Evolutionary conservation across 2,329 filamentous ascomycete species (phyloP).

Genomic region (Delphinella strobiligena): DNA sequence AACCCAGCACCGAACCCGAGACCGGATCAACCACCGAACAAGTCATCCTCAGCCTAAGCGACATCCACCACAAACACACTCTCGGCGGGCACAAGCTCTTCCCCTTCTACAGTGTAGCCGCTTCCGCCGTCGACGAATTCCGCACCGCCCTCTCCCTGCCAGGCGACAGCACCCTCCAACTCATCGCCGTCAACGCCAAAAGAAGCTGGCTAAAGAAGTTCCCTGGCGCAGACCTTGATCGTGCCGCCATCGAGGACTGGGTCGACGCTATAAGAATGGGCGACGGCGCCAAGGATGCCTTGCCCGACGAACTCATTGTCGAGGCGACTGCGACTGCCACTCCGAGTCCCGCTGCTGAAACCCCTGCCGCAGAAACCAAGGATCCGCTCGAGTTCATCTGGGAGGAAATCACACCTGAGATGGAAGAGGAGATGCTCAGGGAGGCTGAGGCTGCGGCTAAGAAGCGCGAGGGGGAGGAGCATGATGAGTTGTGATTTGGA

Average conservation of each 20-base stretch:
- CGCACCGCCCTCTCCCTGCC: slow-evolving; percentile 51
- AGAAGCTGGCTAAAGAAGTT: slow-evolving; percentile 78
- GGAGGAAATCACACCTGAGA: not conserved
- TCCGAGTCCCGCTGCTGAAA: slow-evolving; percentile 3
- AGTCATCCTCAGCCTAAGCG: slow-evolving; percentile 50
- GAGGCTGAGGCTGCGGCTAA: not conserved
- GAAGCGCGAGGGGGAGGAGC: too few species aligned
- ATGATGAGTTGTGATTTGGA: not conserved
- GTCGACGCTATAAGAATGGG: slow-evolving; percentile 85
- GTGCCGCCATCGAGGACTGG: slow-evolving; percentile 61
- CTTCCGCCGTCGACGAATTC: slow-evolving; percentile 36
- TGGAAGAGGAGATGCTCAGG: not conserved
- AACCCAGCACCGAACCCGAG: slow-evolving; percentile 32
- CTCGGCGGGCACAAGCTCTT: slow-evolving; percentile 58
- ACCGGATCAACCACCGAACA: slow-evolving; percentile 31
- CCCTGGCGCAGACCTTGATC: slow-evolving; percentile 43
- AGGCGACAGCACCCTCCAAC: slow-evolving; percentile 44
- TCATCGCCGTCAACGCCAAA: slow-evolving; percentile 76
- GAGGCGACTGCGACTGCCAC: slow-evolving; percentile 1
- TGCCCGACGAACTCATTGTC: slow-evolving; percentile 40
- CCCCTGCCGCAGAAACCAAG: too few species aligned
- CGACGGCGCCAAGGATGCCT: slow-evolving; percentile 65
- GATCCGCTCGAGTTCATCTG: not conserved
- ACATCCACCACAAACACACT: slow-evolving; percentile 65
- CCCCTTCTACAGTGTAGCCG: slow-evolving; percentile 67